phyloP scores from a whole-genome alignment of 1,284 basidiomycete species.

The Cutaneotrichosporon cyanovorans region DNA sequence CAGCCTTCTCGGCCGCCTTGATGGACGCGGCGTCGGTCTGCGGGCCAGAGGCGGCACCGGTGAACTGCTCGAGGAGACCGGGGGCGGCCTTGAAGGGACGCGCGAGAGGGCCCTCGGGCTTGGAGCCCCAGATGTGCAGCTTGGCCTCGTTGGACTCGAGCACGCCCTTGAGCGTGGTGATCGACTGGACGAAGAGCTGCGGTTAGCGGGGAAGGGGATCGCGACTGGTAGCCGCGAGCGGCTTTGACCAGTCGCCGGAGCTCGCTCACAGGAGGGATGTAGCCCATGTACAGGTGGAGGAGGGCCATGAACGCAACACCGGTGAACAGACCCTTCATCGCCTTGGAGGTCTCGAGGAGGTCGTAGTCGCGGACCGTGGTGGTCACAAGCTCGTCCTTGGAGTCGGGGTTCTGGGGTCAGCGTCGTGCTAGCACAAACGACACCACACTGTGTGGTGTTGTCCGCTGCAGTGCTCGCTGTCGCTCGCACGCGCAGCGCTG shows the following conservation, averaged over 20 bases:
- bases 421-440: not conserved
- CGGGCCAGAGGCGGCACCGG: slow-evolving; percentile 51
- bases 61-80: slow-evolving; percentile 57
- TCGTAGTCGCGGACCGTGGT: slow-evolving; percentile 22
- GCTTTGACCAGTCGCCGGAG: not conserved
- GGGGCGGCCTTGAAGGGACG: slow-evolving; percentile 21
- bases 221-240: slow-evolving; percentile 40
- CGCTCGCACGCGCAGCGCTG: too few relatives aligned
- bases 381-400: slow-evolving; percentile 21
- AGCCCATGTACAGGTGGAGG: slow-evolving; percentile 23
- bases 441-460: not conserved
- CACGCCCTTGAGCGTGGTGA: slow-evolving; percentile 18
- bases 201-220: not conserved
- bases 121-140: slow-evolving; percentile 18
- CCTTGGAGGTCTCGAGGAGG: slow-evolving; percentile 20
- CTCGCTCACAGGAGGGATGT: slow-evolving; percentile 18
- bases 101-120: slow-evolving; percentile 16
- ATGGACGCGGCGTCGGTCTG: slow-evolving; percentile 78
- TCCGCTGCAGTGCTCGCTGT: too few relatives aligned
- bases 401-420: slow-evolving; percentile 17
- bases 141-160: slow-evolving; percentile 21
- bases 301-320: slow-evolving; percentile 17
- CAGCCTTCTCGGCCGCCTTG: slow-evolving; percentile 74
- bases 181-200: slow-evolving; percentile 21
- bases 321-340: slow-evolving; percentile 20